Conservation (phyloP, 192 early-diverging fungal genomes). For the Fimicolochytrium jonesii region DNA sequence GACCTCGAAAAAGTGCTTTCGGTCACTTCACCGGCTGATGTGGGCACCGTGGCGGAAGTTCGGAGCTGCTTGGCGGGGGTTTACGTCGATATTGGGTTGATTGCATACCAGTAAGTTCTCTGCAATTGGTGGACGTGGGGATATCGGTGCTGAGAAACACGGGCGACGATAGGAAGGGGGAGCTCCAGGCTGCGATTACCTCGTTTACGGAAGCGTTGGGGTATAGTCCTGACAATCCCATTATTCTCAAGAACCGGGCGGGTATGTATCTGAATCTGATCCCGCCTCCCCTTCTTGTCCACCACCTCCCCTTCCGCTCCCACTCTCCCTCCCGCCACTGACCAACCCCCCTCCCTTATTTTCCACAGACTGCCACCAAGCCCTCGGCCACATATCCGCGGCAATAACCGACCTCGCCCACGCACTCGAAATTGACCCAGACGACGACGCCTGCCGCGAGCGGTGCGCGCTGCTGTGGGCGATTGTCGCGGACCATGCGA, state of each 20-base stretch:
- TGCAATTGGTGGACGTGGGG: too few relatives aligned
- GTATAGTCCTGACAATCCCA: slow-evolving; percentile 24
- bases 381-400: not conserved
- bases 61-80: slow-evolving; percentile 33
- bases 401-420: slow-evolving; percentile 13
- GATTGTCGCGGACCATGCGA: slow-evolving; percentile 13
- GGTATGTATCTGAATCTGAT: slow-evolving; percentile 18
- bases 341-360: not conserved
- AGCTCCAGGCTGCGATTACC: slow-evolving; percentile 14
- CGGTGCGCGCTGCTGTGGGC: slow-evolving; percentile 27
- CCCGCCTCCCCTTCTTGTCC: too few relatives aligned
- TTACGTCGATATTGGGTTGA: slow-evolving; percentile 39
- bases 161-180: not conserved
- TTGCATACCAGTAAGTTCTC: slow-evolving; percentile 32
- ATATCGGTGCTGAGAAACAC: too few relatives aligned
- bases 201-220: slow-evolving; percentile 30
- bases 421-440: slow-evolving; percentile 18
- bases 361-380: slow-evolving; percentile 26
- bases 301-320: not conserved
- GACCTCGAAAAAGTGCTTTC: slow-evolving; percentile 37
- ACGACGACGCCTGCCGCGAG: slow-evolving; percentile 26
- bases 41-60: slow-evolving; percentile 36
- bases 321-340: not conserved
- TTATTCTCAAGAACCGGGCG: slow-evolving; percentile 43
- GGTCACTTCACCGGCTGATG: slow-evolving; percentile 9